Evolutionary conservation across 495 filamentous ascomycete genomes (phyloP).

Genomic region (Penicillium subrubescens): DNA sequence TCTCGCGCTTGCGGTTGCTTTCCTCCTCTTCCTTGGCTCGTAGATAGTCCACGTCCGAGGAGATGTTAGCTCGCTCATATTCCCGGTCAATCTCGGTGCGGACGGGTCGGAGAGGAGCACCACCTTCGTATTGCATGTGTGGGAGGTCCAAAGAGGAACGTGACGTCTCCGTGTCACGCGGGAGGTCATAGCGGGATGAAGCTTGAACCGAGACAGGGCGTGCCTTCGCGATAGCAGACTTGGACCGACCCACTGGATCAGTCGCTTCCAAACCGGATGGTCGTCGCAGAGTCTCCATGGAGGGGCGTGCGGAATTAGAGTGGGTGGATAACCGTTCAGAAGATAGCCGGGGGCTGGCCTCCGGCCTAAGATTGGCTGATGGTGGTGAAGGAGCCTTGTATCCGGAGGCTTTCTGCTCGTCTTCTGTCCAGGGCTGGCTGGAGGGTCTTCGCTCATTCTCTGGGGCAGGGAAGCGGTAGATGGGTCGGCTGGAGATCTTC

Average conservation of each 20-base stretch:
- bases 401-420: slow-evolving; percentile 24
- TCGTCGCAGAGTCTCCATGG: slow-evolving; percentile 69
- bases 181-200: slow-evolving; percentile 73
- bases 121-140: slow-evolving; percentile 39
- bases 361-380: slow-evolving; percentile 33
- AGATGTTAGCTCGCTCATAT: slow-evolving; percentile 59
- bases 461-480: slow-evolving; percentile 62
- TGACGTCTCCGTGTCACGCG: slow-evolving; percentile 63
- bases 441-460: slow-evolving; percentile 57
- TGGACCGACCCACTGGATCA: slow-evolving; percentile 59
- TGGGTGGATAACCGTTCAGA: slow-evolving; percentile 47
- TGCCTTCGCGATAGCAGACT: slow-evolving; percentile 63
- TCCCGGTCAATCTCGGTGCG: slow-evolving; percentile 43
- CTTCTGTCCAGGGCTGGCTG: slow-evolving; percentile 50
- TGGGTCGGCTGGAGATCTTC: slow-evolving; percentile 50
- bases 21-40: slow-evolving; percentile 76
- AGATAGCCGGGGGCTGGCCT: slow-evolving; percentile 54
- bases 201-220: slow-evolving; percentile 77
- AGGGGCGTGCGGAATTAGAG: slow-evolving; percentile 75
- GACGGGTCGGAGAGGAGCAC: slow-evolving; percentile 38
- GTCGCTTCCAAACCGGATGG: slow-evolving; percentile 63
- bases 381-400: slow-evolving; percentile 35
- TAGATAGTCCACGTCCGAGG: slow-evolving; percentile 87
- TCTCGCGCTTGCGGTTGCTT: slow-evolving; percentile 66
- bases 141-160: slow-evolving; percentile 44